Evolutionary conservation across 1,284 basidiomycete species (phyloP).

Genomic region (Kwoniella shivajii): DNA sequence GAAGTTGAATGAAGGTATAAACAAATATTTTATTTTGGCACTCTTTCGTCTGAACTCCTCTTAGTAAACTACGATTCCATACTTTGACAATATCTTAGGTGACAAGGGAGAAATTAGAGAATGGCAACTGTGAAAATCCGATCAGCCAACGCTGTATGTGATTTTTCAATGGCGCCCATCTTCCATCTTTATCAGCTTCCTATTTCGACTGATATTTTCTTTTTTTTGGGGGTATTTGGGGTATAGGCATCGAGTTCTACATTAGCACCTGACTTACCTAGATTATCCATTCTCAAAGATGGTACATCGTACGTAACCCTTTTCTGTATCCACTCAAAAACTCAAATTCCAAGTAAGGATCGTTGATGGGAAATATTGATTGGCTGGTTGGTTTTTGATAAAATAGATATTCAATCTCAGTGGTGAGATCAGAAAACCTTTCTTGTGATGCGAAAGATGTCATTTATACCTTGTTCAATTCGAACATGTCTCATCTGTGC

Average conservation of each 20-base stretch:
- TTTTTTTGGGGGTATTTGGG: background rate
- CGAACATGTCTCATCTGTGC: slow-evolving; percentile 42
- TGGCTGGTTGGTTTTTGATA: background rate
- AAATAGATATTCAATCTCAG: slow-evolving; percentile 12
- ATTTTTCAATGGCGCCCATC: too few relatives aligned
- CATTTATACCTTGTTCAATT: slow-evolving; percentile 38
- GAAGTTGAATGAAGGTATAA: background rate
- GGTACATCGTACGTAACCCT: background rate
- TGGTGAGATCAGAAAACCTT: slow-evolving; percentile 20
- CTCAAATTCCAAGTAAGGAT: too few relatives aligned
- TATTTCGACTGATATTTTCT: background rate
- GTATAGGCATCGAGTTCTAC: slow-evolving; percentile 16
- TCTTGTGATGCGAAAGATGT: slow-evolving; percentile 14
- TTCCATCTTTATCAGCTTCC: background rate
- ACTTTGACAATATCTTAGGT: too few relatives aligned
- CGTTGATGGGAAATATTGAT: too few relatives aligned
- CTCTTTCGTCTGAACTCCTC: too few relatives aligned
- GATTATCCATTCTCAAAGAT: background rate
- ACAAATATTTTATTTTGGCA: background rate
- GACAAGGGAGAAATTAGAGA: too few relatives aligned
- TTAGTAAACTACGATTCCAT: too few relatives aligned
- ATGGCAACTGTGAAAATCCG: slow-evolving; percentile 31
- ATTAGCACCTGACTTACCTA: slow-evolving; percentile 28
- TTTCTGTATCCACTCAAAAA: too few relatives aligned
- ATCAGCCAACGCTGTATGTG: slow-evolving; percentile 24